A percentile compares a stretch with the other conserved stretches of the same genome.
These are phyloP conservation scores for Chalaropsis thielavioides DNA, from an alignment of 2,329 filamentous ascomycete genomes.

Conservation along the genomic window DNA sequence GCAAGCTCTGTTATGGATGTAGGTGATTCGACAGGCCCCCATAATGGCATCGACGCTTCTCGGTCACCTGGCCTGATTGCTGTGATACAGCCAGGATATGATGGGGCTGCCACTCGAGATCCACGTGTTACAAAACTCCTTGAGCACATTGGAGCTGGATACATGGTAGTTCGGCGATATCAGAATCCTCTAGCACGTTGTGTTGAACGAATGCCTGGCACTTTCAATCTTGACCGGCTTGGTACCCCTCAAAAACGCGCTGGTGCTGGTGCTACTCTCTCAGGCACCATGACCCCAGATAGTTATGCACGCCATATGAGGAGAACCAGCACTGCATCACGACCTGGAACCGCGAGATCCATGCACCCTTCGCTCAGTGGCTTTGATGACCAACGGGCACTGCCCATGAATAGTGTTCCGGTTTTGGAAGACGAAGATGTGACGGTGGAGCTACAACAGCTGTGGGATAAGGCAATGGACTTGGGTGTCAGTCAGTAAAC, in stretches of 20 bases:
- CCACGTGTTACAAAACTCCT: constrained; percentile 50
- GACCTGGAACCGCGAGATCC: constrained; percentile 26
- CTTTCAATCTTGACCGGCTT: background rate
- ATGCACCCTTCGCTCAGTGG: constrained; percentile 24
- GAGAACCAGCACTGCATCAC: constrained; percentile 21
- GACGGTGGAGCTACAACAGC: constrained; percentile 37
- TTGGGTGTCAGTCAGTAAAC: constrained; percentile 39
- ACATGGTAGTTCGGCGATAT: constrained; percentile 57
- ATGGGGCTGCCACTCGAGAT: constrained; percentile 37
- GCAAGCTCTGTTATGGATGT: constrained; percentile 59
- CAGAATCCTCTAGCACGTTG: constrained; percentile 56
- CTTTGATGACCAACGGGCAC: constrained; percentile 6
- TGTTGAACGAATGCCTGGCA: constrained; percentile 30
- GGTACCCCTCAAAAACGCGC: background rate
- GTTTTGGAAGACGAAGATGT: constrained; percentile 36
- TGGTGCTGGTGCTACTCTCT: background rate
- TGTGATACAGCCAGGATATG: constrained; percentile 37
- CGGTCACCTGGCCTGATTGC: constrained; percentile 34
- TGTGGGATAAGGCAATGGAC: constrained; percentile 49
- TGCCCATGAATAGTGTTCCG: constrained; percentile 1
- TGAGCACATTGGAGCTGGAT: constrained; percentile 57
- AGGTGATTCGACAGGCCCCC: constrained; percentile 21
- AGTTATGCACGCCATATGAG: background rate
- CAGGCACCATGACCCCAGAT: background rate
- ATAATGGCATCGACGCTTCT: constrained; percentile 26